Percentiles rank a stretch among this genome's conserved stretches.
Conservation (phyloP, 768 basidiomycete species). For the Agaricus subrufescens region DNA sequence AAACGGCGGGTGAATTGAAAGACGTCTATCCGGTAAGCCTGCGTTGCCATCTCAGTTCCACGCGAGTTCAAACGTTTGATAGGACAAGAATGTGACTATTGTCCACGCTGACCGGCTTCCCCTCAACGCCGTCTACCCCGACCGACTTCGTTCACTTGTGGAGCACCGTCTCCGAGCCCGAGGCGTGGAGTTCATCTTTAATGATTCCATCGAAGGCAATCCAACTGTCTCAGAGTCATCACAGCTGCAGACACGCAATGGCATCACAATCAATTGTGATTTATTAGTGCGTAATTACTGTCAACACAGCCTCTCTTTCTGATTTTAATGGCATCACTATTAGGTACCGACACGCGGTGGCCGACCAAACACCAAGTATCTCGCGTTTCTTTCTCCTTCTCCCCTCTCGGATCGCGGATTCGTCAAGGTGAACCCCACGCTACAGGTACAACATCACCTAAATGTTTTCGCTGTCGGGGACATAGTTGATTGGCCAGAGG, state of each 20-base stretch:
- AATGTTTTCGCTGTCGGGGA: conserved; percentile 58
- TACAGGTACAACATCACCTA: conserved; percentile 43
- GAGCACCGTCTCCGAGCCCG: conserved; percentile 32
- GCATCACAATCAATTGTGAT: conserved; percentile 23
- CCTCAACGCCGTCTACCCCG: conserved; percentile 47
- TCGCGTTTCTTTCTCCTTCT: conserved; percentile 23
- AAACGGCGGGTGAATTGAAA: conserved; percentile 21
- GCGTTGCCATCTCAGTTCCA: not conserved
- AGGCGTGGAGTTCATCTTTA: conserved; percentile 44
- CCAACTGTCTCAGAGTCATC: conserved; percentile 5
- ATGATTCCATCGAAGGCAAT: conserved; percentile 41
- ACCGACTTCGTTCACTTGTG: conserved; percentile 40
- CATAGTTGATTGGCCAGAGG: conserved; percentile 47
- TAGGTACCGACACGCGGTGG: conserved; percentile 31
- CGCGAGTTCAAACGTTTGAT: not conserved
- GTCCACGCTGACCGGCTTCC: conserved; percentile 46
- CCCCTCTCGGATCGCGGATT: conserved; percentile 29
- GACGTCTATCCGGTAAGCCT: conserved; percentile 20
- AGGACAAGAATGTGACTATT: conserved; percentile 47
- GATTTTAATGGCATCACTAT: not conserved
- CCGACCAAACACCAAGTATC: conserved; percentile 41
- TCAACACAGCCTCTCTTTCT: not conserved
- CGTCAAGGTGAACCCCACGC: conserved; percentile 44
- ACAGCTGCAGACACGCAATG: conserved; percentile 18
- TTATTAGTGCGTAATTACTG: conserved; percentile 15